Evolutionary conservation across 306 rosid species (phyloP).

Genomic region (Pueraria montana): DNA sequence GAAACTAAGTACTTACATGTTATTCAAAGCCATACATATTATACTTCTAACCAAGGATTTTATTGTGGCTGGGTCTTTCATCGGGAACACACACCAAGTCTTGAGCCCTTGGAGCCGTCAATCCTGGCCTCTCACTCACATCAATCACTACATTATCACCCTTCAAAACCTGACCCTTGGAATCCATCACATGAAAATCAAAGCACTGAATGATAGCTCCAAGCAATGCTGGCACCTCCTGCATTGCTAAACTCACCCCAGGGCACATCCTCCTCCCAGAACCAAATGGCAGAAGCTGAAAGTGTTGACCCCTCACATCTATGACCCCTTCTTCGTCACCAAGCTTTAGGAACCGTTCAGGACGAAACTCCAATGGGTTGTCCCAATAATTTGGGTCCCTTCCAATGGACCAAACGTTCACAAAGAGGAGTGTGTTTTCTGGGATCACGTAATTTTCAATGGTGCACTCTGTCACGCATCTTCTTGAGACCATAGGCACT

Average conservation of each 20-base stretch:
- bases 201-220: slow-evolving; percentile 57
- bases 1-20: too few relatives aligned
- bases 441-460: slow-evolving; percentile 50
- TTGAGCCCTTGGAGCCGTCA: slow-evolving; percentile 49
- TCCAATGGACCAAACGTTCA: slow-evolving; percentile 58
- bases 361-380: slow-evolving; percentile 52
- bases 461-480: slow-evolving; percentile 39
- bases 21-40: too few relatives aligned
- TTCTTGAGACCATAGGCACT: slow-evolving; percentile 46
- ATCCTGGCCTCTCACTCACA: slow-evolving; percentile 48
- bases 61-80: background rate
- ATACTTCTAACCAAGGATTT: too few relatives aligned
- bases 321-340: too few relatives aligned
- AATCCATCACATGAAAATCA: slow-evolving; percentile 43
- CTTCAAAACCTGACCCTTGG: background rate
- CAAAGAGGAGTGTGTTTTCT: background rate
- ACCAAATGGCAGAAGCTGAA: slow-evolving; percentile 57
- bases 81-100: slow-evolving; percentile 46
- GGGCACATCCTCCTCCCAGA: slow-evolving; percentile 63
- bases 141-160: background rate
- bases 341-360: slow-evolving; percentile 48
- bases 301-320: slow-evolving; percentile 47
- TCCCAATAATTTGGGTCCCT: slow-evolving; percentile 56
- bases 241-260: slow-evolving; percentile 43
- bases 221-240: slow-evolving; percentile 42